Evolutionary conservation across 805 yeast genomes (phyloP).

Genomic region (Yamadazyma endophytica): DNA sequence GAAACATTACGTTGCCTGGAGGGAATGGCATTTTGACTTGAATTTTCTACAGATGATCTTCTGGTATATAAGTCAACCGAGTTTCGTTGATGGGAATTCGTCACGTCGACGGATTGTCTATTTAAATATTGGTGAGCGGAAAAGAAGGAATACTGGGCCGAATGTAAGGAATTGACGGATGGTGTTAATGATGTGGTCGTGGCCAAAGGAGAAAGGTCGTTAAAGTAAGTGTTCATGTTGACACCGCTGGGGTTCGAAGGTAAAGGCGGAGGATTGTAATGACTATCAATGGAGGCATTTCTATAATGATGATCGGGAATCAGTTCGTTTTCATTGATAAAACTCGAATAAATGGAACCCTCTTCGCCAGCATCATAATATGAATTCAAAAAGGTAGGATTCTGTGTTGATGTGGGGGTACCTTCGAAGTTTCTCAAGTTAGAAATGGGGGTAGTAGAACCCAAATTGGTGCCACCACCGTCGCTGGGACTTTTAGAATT

Average conservation of each 20-base stretch:
- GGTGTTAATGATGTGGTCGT: conserved; percentile 42
- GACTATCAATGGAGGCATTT: conserved; percentile 13
- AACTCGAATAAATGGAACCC: conserved; percentile 9
- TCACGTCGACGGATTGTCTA: conserved; percentile 34
- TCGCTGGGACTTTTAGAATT: too few species aligned
- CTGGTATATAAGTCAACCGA: conserved; percentile 30
- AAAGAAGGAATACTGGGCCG: conserved; percentile 40
- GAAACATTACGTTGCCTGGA: conserved; percentile 10
- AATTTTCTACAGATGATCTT: conserved; percentile 20
- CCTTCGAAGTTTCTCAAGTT: too few species aligned
- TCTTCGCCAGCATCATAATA: too few species aligned
- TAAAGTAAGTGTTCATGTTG: conserved; percentile 2
- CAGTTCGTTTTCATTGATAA: conserved; percentile 9
- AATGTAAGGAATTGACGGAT: conserved; percentile 35
- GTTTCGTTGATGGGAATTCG: conserved; percentile 23
- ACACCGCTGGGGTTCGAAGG: conserved; percentile 6
- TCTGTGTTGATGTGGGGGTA: too few species aligned
- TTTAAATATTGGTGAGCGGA: conserved; percentile 39
- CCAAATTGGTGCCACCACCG: too few species aligned
- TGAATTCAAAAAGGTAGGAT: too few species aligned
- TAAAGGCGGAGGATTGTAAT: conserved; percentile 8
- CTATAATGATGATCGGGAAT: conserved; percentile 10
- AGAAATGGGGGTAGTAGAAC: too few species aligned
- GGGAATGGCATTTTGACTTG: conserved; percentile 14
- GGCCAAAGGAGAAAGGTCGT: conserved; percentile 38